phyloP scores from a whole-genome alignment of 2,329 filamentous ascomycete genomes.

The Cercospora nicotianae region DNA sequence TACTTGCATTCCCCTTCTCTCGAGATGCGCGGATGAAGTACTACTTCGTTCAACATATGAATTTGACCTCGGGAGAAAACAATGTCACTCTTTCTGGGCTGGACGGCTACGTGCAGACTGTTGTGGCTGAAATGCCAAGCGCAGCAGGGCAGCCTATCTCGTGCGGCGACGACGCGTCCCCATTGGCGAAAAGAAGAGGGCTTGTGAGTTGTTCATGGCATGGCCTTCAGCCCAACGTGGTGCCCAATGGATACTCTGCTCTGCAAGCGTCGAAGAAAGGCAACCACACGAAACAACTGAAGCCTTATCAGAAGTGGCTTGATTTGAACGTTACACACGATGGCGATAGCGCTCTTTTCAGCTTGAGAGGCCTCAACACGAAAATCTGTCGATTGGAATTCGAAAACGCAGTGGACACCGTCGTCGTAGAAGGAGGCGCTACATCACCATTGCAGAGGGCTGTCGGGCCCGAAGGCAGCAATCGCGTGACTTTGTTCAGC shows the following conservation, averaged over 20 bases:
- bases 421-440: slow-evolving; percentile 58
- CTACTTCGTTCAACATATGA: slow-evolving; percentile 78
- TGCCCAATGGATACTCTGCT: slow-evolving; percentile 39
- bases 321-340: slow-evolving; percentile 60
- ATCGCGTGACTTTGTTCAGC: slow-evolving; percentile 76
- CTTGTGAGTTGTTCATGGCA: slow-evolving; percentile 70
- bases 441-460: slow-evolving; percentile 23
- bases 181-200: slow-evolving; percentile 49
- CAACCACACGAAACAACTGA: slow-evolving; percentile 20
- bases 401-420: slow-evolving; percentile 63
- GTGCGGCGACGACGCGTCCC: slow-evolving; percentile 40
- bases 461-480: slow-evolving; percentile 62
- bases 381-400: slow-evolving; percentile 75
- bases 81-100: slow-evolving; percentile 68
- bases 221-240: slow-evolving; percentile 66
- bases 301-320: slow-evolving; percentile 55
- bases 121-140: slow-evolving; percentile 70
- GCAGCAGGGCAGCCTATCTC: slow-evolving; percentile 58
- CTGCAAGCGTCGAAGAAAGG: slow-evolving; percentile 13
- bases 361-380: slow-evolving; percentile 71
- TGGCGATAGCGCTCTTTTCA: slow-evolving; percentile 58
- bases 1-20: slow-evolving; percentile 86
- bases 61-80: slow-evolving; percentile 70
- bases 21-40: slow-evolving; percentile 76
- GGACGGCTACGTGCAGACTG: slow-evolving; percentile 63